A percentile compares a stretch with the other conserved stretches of the same genome.
Evolutionary conservation across 106 monocot species (phyloP).

Genomic region (Xerophyta viscosa): DNA sequence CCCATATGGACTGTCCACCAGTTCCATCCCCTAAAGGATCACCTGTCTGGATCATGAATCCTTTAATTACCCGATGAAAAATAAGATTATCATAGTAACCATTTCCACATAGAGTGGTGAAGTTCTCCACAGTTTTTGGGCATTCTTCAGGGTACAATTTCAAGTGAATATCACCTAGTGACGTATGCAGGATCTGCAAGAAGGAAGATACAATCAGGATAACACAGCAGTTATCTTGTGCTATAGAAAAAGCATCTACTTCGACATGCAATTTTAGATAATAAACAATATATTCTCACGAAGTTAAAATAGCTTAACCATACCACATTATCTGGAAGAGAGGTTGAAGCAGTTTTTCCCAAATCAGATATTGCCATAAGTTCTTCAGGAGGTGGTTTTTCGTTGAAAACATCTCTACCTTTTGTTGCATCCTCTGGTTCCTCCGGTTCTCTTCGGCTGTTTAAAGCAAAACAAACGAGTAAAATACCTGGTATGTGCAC

Average conservation of each 20-base stretch:
- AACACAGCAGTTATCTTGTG: too few species aligned
- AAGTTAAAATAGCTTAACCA: too few species aligned
- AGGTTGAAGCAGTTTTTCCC: conserved; percentile 74
- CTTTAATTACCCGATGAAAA: conserved; percentile 93
- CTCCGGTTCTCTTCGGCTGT: conserved; percentile 83
- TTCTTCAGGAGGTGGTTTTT: conserved; percentile 96
- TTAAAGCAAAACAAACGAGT: not conserved
- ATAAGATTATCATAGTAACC: conserved; percentile 99
- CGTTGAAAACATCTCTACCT: conserved; percentile 96
- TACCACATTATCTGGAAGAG: conserved; percentile 87
- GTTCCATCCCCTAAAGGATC: conserved; percentile 99
- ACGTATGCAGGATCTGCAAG: conserved; percentile 71
- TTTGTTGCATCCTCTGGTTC: conserved; percentile 97
- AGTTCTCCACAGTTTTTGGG: conserved; percentile 99
- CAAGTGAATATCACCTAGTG: conserved; percentile 90
- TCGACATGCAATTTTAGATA: too few species aligned
- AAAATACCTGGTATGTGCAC: not conserved
- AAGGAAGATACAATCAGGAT: too few species aligned
- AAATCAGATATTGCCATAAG: conserved; percentile 90
- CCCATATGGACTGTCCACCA: conserved; percentile 98
- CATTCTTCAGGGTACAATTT: conserved; percentile 94
- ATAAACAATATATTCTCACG: too few species aligned
- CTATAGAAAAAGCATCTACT: too few species aligned
- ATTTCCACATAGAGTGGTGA: conserved; percentile 93
- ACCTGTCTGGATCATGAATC: conserved; percentile 98